Percentiles rank a stretch among this genome's conserved stretches.
Evolutionary conservation across 306 rosid genomes (phyloP).

Genomic region (Cucurbita maxima): DNA sequence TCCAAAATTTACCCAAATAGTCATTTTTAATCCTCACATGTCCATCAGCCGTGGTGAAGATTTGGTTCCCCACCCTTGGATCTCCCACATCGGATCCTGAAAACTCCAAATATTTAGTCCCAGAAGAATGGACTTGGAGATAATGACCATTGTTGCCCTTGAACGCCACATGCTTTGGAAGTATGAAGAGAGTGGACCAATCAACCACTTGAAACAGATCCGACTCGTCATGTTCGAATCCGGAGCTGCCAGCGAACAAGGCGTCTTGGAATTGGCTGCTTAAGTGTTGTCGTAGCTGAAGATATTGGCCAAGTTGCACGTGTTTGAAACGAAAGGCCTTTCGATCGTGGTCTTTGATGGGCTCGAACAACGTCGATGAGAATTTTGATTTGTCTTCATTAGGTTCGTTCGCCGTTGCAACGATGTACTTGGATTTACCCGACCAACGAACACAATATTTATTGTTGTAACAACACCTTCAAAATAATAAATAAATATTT

Average conservation of each 20-base stretch:
- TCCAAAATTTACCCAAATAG: neutral
- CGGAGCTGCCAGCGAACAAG: neutral
- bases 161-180: slow-evolving; percentile 13
- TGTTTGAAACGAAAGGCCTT: neutral
- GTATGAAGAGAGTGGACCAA: neutral
- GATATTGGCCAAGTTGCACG: neutral
- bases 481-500: too few relatives aligned
- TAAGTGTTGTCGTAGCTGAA: neutral
- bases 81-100: neutral
- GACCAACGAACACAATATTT: slow-evolving; percentile 8
- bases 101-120: neutral
- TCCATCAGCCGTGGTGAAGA: neutral
- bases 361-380: slow-evolving; percentile 12
- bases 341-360: neutral
- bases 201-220: neutral
- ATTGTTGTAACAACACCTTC: slow-evolving; percentile 11
- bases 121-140: neutral
- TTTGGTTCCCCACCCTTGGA: neutral
- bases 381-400: neutral
- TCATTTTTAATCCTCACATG: neutral
- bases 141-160: neutral
- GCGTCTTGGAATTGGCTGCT: neutral
- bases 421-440: neutral
- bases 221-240: neutral
- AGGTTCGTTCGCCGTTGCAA: neutral